phyloP scores from a whole-genome alignment of 2,329 filamentous ascomycete species.

The Blumeria hordei region DNA sequence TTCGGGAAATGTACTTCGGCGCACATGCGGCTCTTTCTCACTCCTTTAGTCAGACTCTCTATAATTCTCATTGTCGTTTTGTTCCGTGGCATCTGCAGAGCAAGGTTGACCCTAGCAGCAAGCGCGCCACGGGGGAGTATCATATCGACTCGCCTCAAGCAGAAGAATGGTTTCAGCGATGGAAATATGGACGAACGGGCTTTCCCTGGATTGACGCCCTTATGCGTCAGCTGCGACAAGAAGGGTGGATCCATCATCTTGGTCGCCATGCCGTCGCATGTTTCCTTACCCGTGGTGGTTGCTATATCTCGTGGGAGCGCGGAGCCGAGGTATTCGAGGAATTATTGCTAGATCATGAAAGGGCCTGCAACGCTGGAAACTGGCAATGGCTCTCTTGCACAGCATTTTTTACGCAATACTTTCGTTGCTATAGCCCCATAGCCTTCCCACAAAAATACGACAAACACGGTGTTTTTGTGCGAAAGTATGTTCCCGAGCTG shows the following conservation, averaged over 20 bases:
- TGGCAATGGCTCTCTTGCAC: constrained; percentile 61
- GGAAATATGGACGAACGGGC: constrained; percentile 44
- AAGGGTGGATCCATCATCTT: constrained; percentile 64
- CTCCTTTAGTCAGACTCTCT: constrained; percentile 36
- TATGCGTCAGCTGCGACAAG: constrained; percentile 46
- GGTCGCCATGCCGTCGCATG: constrained; percentile 58
- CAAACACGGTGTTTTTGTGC: constrained; percentile 37
- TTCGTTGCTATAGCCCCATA: constrained; percentile 43
- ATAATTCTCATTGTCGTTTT: constrained; percentile 45
- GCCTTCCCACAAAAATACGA: constrained; percentile 59
- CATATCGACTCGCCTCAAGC: constrained; percentile 36
- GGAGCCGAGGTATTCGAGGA: constrained; percentile 61
- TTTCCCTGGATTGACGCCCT: constrained; percentile 65
- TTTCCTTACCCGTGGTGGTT: constrained; percentile 57
- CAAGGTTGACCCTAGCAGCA: constrained; percentile 20
- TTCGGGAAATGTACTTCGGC: constrained; percentile 66
- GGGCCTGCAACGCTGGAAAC: constrained; percentile 49
- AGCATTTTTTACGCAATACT: constrained; percentile 52
- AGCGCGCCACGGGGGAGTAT: constrained; percentile 32
- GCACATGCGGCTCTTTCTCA: constrained; percentile 45
- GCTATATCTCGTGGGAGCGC: constrained; percentile 57
- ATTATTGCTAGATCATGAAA: constrained; percentile 49
- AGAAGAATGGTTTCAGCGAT: constrained; percentile 41
- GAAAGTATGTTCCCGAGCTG: constrained; percentile 43
- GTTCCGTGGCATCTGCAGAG: constrained; percentile 57